phyloP scores from a whole-genome alignment of 2,329 filamentous ascomycete genomes.

The Botryosphaeria dothidea region DNA sequence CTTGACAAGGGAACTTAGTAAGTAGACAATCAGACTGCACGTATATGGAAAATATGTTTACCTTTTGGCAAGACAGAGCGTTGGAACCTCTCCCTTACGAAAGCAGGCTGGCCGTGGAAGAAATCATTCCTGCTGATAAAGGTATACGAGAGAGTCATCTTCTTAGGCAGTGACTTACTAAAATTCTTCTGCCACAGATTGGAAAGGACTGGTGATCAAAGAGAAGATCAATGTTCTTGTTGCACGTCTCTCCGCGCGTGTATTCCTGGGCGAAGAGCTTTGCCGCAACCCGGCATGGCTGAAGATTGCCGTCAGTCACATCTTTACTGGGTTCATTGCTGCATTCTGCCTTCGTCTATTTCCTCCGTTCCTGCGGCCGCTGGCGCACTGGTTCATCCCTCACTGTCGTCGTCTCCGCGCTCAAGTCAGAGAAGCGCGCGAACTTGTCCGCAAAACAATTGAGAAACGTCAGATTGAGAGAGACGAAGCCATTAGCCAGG shows the following conservation, averaged over 20 bases:
- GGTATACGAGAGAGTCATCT: no score
- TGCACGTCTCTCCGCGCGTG: slow-evolving; percentile 41
- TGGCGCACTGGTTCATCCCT: slow-evolving; percentile 36
- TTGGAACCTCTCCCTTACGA: no score
- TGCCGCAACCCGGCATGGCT: slow-evolving; percentile 44
- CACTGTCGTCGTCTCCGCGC: slow-evolving; percentile 33
- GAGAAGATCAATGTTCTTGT: no score
- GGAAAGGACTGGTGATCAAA: no score
- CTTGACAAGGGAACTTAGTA: no score
- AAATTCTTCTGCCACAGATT: no score
- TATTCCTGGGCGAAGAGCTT: slow-evolving; percentile 42
- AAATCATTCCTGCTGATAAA: no score
- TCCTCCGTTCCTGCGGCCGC: slow-evolving; percentile 36
- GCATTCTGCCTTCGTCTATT: slow-evolving; percentile 35
- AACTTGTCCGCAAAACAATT: slow-evolving; percentile 38
- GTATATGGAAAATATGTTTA: no score
- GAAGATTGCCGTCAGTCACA: slow-evolving; percentile 35
- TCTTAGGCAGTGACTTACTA: no score
- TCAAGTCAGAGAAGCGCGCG: slow-evolving; percentile 32
- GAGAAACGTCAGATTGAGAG: slow-evolving; percentile 24
- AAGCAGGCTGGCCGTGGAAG: no score
- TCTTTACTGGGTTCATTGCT: slow-evolving; percentile 36
- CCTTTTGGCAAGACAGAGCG: no score
- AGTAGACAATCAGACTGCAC: no score
- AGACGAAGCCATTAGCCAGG: slow-evolving; percentile 22